Conservation (phyloP, 768 basidiomycete species). For the Filobasidium wieringae region DNA sequence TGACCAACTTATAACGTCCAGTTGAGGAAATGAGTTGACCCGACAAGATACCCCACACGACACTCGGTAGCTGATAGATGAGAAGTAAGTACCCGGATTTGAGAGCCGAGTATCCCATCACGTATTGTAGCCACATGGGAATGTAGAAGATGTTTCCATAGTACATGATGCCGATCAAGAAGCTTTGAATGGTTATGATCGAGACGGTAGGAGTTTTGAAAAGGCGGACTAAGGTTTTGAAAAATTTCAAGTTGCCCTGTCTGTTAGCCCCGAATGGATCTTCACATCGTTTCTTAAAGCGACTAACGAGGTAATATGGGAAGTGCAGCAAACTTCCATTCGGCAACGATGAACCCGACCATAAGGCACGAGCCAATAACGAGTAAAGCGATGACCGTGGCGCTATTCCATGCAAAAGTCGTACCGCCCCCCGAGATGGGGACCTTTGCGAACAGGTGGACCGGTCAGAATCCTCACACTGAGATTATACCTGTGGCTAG, state of each 20-base stretch:
- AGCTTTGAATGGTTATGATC: slow-evolving; percentile 58
- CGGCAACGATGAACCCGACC: slow-evolving; percentile 55
- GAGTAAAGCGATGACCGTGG: slow-evolving; percentile 53
- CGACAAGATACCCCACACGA: slow-evolving; percentile 33
- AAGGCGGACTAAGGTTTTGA: slow-evolving; percentile 50
- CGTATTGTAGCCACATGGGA: slow-evolving; percentile 65
- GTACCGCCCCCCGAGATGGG: slow-evolving; percentile 51
- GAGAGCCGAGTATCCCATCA: slow-evolving; percentile 55
- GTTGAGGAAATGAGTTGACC: slow-evolving; percentile 27
- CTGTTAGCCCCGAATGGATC: background rate
- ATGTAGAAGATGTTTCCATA: slow-evolving; percentile 17
- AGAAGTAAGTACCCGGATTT: slow-evolving; percentile 56
- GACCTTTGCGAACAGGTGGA: background rate
- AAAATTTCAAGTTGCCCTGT: background rate
- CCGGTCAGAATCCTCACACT: no score
- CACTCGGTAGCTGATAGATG: slow-evolving; percentile 56
- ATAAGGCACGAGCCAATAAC: slow-evolving; percentile 49
- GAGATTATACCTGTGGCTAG: no score
- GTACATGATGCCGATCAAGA: slow-evolving; percentile 46
- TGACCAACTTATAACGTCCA: slow-evolving; percentile 23
- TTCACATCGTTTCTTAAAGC: background rate
- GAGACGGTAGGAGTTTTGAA: slow-evolving; percentile 56
- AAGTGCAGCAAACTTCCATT: slow-evolving; percentile 57
- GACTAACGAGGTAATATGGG: slow-evolving; percentile 39
- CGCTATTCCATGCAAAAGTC: slow-evolving; percentile 60